A percentile compares a stretch with the other conserved stretches of the same genome.
Evolutionary conservation across 164 flowering plant species (phyloP).

Genomic region (Stephania cephalantha): DNA sequence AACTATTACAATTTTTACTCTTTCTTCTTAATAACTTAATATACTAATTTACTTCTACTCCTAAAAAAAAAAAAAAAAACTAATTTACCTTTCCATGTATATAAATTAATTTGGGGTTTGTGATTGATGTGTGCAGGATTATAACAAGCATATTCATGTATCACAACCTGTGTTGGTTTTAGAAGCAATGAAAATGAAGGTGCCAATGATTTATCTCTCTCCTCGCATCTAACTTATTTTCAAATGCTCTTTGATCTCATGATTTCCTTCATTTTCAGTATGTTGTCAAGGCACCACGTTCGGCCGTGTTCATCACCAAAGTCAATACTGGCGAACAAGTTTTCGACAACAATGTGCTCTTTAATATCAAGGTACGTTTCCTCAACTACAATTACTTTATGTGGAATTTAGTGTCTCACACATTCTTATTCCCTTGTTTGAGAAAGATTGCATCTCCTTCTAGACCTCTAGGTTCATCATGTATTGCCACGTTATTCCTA

Average conservation of each 20-base stretch:
- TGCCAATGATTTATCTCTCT: slow-evolving; percentile 22
- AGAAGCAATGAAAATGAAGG: slow-evolving; percentile 99
- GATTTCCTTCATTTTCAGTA: slow-evolving; percentile 34
- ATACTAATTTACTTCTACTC: too few species aligned
- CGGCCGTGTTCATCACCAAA: slow-evolving; percentile 55
- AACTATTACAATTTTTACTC: too few species aligned
- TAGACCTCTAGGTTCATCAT: too few species aligned
- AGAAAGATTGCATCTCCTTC: too few species aligned
- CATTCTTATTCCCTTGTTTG: too few species aligned
- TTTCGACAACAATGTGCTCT: slow-evolving; percentile 61
- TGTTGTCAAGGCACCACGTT: slow-evolving; percentile 78
- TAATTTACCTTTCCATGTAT: too few species aligned
- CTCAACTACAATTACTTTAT: not conserved
- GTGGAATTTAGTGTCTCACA: not conserved
- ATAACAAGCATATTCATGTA: slow-evolving; percentile 57
- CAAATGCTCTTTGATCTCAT: not conserved
- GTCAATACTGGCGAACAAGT: slow-evolving; percentile 79
- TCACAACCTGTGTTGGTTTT: slow-evolving; percentile 79
- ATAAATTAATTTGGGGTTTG: not conserved
- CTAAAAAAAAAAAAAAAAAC: too few species aligned
- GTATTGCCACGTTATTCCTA: too few species aligned
- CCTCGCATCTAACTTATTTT: slow-evolving; percentile 1
- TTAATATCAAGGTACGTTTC: slow-evolving; percentile 54
- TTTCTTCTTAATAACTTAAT: too few species aligned
- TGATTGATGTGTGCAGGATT: slow-evolving; percentile 38